Evolutionary conservation across 495 filamentous ascomycete species (phyloP).

Genomic region (Elaphomyces granulatus): DNA sequence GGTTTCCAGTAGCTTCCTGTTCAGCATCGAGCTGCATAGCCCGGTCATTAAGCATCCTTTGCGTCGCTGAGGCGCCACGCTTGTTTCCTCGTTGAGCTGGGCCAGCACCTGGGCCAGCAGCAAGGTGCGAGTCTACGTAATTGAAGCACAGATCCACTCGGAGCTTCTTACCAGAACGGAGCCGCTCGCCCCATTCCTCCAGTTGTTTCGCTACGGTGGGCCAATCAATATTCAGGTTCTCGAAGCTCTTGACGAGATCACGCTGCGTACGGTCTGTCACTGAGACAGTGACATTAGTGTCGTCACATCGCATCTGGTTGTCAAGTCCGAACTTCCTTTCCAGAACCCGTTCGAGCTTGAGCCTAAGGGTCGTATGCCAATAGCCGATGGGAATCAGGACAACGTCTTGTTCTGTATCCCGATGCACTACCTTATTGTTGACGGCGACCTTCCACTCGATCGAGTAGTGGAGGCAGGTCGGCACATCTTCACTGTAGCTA

Average conservation of each 20-base stretch:
- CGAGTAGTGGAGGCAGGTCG: conserved; percentile 20
- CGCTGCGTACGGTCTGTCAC: conserved; percentile 13
- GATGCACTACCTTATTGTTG: conserved; percentile 18
- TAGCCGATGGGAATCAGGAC: conserved; percentile 14
- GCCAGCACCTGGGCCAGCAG: too few relatives aligned
- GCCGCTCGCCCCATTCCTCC: conserved; percentile 3
- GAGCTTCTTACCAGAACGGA: conserved; percentile 5
- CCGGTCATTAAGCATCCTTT: conserved; percentile 9
- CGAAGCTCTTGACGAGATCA: conserved; percentile 13
- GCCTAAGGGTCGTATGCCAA: conserved; percentile 10
- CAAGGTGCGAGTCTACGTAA: conserved; percentile 7
- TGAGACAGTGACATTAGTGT: conserved; percentile 11
- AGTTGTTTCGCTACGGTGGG: conserved; percentile 13
- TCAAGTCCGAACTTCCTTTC: conserved; percentile 7
- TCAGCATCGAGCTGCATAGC: conserved; percentile 11
- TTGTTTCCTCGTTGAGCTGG: conserved; percentile 9
- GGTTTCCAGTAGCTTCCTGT: conserved; percentile 5
- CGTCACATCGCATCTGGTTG: conserved; percentile 8
- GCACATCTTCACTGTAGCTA: conserved; percentile 19
- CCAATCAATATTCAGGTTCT: conserved; percentile 12
- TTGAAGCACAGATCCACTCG: conserved; percentile 8
- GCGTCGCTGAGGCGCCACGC: conserved; percentile 10
- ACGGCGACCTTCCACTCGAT: conserved; percentile 24
- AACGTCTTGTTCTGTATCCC: conserved; percentile 21
- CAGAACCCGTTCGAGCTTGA: conserved; percentile 7